A percentile compares a stretch with the other conserved stretches of the same genome.
phyloP scores from a whole-genome alignment of 768 basidiomycete species.

The Pholiota molesta region DNA sequence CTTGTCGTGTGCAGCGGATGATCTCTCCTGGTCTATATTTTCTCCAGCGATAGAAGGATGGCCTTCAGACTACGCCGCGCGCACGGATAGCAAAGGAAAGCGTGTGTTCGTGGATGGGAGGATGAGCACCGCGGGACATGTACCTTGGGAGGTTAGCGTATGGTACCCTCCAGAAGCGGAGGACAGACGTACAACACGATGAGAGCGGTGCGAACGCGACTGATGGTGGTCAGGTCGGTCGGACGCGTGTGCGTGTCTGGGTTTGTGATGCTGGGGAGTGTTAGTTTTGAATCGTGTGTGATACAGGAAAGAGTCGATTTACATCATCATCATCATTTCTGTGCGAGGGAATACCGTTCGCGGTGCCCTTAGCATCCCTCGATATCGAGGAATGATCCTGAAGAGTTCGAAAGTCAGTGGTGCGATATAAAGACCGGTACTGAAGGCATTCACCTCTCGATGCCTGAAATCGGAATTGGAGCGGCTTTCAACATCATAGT shows the following conservation, averaged over 20 bases:
- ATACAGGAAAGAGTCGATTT: no score
- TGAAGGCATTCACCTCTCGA: neutral
- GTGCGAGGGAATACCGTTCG: neutral
- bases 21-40: neutral
- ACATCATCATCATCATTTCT: neutral
- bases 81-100: neutral
- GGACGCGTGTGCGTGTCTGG: neutral
- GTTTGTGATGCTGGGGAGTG: neutral
- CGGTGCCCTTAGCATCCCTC: neutral
- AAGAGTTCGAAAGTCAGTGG: neutral
- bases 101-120: neutral
- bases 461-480: neutral
- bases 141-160: conserved; percentile 8
- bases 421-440: neutral
- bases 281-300: no score
- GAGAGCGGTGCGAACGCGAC: neutral
- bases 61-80: neutral
- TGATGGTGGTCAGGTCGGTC: neutral
- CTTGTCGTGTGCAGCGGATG: neutral
- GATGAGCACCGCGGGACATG: neutral
- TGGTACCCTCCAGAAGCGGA: neutral
- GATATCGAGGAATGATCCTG: neutral
- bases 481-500: neutral
- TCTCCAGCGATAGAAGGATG: neutral
- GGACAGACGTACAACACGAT: neutral